Evolutionary conservation across 352 stramenopile species (phyloP).

Genomic region (Globisporangium radiosum): DNA sequence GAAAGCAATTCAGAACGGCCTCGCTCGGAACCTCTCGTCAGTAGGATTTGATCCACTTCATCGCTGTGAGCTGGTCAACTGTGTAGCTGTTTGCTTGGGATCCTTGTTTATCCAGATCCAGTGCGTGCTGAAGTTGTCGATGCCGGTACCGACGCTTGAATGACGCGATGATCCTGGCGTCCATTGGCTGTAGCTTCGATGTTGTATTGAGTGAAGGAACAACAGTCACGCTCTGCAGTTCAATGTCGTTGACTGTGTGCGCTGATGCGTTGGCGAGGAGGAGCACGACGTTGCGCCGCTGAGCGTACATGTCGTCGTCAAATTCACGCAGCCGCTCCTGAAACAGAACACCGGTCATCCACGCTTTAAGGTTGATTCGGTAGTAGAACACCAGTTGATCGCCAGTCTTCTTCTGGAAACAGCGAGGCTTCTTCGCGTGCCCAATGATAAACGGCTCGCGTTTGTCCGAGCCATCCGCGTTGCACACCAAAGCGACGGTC

Average conservation of each 20-base stretch:
- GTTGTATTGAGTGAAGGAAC: not conserved
- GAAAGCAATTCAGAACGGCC: not conserved
- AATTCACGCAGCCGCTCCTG: not conserved
- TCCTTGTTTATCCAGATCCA: not conserved
- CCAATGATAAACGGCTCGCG: not conserved
- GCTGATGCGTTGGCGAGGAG: not conserved
- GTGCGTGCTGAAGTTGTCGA: not conserved
- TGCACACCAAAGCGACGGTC: not conserved
- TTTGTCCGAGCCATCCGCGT: not conserved
- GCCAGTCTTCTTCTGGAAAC: not conserved
- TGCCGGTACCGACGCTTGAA: slow-evolving; percentile 9
- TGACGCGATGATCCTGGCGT: not conserved
- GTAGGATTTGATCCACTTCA: not conserved
- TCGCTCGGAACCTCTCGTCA: not conserved
- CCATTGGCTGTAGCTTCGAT: slow-evolving; percentile 16
- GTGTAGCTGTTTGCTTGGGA: not conserved
- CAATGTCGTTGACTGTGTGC: not conserved
- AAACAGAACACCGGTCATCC: not conserved
- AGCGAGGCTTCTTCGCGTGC: not conserved
- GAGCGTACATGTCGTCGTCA: not conserved
- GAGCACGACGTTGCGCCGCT: not conserved
- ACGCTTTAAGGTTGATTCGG: not conserved
- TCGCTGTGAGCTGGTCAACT: not conserved
- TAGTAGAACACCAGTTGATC: not conserved
- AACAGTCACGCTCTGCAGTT: not conserved